Evolutionary conservation across 768 basidiomycete species (phyloP).

Genomic region (Psilocybe azurescens): DNA sequence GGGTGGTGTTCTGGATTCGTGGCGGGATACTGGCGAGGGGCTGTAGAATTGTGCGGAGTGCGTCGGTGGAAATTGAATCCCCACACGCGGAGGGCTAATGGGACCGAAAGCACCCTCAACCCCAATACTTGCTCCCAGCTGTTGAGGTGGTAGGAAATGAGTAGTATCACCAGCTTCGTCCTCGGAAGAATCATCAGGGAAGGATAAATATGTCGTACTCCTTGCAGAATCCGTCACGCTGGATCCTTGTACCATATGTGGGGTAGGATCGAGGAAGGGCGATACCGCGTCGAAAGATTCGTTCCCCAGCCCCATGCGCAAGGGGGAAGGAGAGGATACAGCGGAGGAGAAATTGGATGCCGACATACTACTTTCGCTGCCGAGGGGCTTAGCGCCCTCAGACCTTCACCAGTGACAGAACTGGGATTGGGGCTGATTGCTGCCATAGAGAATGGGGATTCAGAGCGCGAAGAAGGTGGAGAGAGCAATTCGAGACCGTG

Average conservation of each 20-base stretch:
- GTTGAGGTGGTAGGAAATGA: background rate
- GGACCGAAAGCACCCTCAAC: background rate
- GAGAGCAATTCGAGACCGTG: constrained; percentile 49
- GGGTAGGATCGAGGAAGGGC: constrained; percentile 11
- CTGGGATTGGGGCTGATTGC: constrained; percentile 22
- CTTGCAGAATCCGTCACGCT: constrained; percentile 17
- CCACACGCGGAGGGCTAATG: background rate
- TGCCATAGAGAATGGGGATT: constrained; percentile 44
- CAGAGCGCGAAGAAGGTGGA: constrained; percentile 46
- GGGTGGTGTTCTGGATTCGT: background rate
- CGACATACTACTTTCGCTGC: constrained; percentile 2
- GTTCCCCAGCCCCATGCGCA: constrained; percentile 21
- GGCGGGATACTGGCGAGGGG: background rate
- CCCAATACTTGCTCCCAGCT: constrained; percentile 2
- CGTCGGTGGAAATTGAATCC: background rate
- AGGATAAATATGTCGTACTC: constrained; percentile 23
- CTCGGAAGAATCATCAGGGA: constrained; percentile 13
- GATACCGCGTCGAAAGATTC: constrained; percentile 24
- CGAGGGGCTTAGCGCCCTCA: constrained; percentile 14
- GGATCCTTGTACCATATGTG: background rate
- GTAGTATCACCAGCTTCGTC: constrained; percentile 2
- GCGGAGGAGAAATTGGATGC: constrained; percentile 15
- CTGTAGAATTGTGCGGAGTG: background rate
- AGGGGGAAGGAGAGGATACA: constrained; percentile 18
- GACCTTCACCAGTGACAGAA: background rate